Evolutionary conservation across 1,139 yeast species (phyloP), one percentile per base, ranked within the genome.

Genomic region (Geotrichum restrictum): DNA sequence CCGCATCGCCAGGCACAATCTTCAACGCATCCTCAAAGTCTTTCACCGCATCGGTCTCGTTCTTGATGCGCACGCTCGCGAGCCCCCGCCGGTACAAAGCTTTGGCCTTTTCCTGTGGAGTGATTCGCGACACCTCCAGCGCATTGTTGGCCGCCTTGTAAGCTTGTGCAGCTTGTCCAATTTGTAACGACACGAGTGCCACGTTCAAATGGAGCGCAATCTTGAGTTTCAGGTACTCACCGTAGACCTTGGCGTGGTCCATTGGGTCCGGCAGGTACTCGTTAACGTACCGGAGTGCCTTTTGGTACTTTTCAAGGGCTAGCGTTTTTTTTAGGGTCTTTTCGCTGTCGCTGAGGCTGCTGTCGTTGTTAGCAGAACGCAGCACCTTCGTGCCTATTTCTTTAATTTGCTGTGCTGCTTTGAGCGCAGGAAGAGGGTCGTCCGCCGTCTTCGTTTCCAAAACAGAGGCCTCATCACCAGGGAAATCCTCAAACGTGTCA

Each of bases 71-170:
- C 53, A 80, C 70, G 61, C 81, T 76, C 0, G 95, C 97, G 64
- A 80, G 74, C 33, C 95, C 97, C 67, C 88, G 83, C 65, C 97
- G 83, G 74, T 83, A 89, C 49, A 79, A 73, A 0, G 96, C 96
- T 73, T 89, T 89, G 10, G 95, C 88, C 66, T 77, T 78, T 19
- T 87, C 81, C 59, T 82, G 78, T 43, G 79, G 85, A 49, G 81
- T 87, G 10, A 85, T 74, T 22, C 29, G 40, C 44, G 80, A 83
- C 27, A 76, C 78, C 47, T 78, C 84, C 50, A 87, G 74, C 1
- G 88, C 96, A 45, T 79, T 79, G 2, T 80, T 70, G 6, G 95
- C 79, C 6, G 85, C 80, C 47, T 71, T 69, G 46, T 85, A 70
- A 0, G 83, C 81, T 34, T 76, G 79, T 56, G 72, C 74, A 51